Percentiles rank a stretch among this genome's conserved stretches.
phyloP scores from a whole-genome alignment of 495 filamentous ascomycete genomes.

The Aspergillus ellipticus region DNA sequence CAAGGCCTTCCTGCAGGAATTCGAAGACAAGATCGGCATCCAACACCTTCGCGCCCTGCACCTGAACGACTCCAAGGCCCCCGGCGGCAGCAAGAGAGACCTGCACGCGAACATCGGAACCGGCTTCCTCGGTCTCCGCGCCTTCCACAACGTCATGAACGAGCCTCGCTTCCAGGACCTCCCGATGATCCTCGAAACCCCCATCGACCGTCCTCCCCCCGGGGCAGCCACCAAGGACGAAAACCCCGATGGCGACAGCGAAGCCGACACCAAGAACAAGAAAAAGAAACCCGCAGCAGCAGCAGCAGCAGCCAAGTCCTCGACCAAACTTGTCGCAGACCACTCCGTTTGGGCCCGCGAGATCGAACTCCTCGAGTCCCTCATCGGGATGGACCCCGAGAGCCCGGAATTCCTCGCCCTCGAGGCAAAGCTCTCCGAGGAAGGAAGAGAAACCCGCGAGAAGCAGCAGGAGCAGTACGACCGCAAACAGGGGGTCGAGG shows the following conservation, averaged over 20 bases:
- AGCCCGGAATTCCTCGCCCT: slow-evolving; percentile 61
- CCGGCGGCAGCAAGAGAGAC: slow-evolving; percentile 71
- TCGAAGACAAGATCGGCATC: slow-evolving; percentile 75
- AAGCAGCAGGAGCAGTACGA: slow-evolving; percentile 75
- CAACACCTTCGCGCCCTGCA: slow-evolving; percentile 82
- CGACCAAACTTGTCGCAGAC: slow-evolving; percentile 57
- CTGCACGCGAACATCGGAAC: slow-evolving; percentile 93
- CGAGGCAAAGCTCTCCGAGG: slow-evolving; percentile 60
- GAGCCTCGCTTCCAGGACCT: slow-evolving; percentile 68
- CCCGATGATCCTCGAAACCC: slow-evolving; percentile 93
- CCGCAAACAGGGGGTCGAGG: slow-evolving; percentile 59
- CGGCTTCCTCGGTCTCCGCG: slow-evolving; percentile 82
- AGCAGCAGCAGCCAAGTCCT: no score
- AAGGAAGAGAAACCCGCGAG: slow-evolving; percentile 65
- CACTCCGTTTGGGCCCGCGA: slow-evolving; percentile 76
- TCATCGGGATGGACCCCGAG: slow-evolving; percentile 78
- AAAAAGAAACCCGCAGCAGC: slow-evolving; percentile 14
- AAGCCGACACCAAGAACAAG: slow-evolving; percentile 20
- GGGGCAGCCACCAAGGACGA: slow-evolving; percentile 1
- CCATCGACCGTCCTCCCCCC: slow-evolving; percentile 60
- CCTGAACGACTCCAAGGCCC: slow-evolving; percentile 91
- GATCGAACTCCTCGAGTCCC: slow-evolving; percentile 82
- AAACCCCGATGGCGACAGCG: slow-evolving; percentile 11
- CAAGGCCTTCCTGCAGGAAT: slow-evolving; percentile 63
- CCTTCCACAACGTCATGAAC: slow-evolving; percentile 91